Evolutionary conservation across 2,329 filamentous ascomycete genomes (phyloP), one percentile per base, ranked within the genome.

Genomic region (Lecanosticta acicola): DNA sequence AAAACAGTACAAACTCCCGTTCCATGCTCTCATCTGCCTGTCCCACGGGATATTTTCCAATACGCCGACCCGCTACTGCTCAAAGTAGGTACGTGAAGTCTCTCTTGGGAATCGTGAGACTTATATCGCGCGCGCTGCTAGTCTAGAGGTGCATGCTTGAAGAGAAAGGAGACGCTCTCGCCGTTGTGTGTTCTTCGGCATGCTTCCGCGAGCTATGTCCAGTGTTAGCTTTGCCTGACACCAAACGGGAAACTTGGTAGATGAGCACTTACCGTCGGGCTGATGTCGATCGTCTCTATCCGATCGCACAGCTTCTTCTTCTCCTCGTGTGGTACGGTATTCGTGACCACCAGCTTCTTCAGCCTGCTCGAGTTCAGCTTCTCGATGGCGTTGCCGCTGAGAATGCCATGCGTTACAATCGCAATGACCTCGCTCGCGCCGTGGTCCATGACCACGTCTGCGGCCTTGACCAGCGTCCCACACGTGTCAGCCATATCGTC

Each of bases 401-500:
- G 72, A 48, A 96, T 94, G 29, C 89, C 90, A 64, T 96, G 91
- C 1, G 91, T 96, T 48, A 97, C 93, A 56, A 97, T 94, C 18
- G 93, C 93, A 53, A 94, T 87, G 32, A 94, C 89, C 63, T 94
- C 82, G 56, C 81, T 81, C 1, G 93, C 91, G 24, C 88, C 87
- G 62, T 96, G 84, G 59, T 87, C 78, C 67, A 91, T 87, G 42
- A 97, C 80, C 0, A 90, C 91, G 46, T 87, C 83, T 13, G 91
- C 93, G 2, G 90, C 93, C 72, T 97, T 97, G 66, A 77, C 80
- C 10, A 86, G 74, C 1, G 88, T 95, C 57, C 89, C 89, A 67
- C 90, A 96, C 3, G 91, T 96, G 65, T 97, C 91, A 24, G 90
- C 90, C 88, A 97, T 96, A 66, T 97, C 91, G 66, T 97, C 91